Conservation (phyloP, 768 basidiomycete species). For the Naematelia aurantialba region DNA sequence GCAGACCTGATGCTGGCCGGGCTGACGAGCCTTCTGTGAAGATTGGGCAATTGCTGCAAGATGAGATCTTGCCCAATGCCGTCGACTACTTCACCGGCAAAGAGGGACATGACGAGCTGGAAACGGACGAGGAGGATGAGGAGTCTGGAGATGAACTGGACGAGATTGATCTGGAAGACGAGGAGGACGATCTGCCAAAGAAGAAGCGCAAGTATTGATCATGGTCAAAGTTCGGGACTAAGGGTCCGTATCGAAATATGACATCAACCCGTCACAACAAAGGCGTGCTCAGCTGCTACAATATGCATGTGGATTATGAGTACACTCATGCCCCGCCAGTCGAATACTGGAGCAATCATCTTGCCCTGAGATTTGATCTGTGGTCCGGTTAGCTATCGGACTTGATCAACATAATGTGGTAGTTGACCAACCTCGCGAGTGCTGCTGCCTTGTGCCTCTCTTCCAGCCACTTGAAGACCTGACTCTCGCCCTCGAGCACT, state of each 20-base stretch:
- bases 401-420: neutral
- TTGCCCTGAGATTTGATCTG: constrained; percentile 14
- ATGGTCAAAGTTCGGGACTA: constrained; percentile 6
- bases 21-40: neutral
- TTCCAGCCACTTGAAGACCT: constrained; percentile 62
- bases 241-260: neutral
- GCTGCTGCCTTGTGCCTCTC: constrained; percentile 66
- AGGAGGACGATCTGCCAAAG: constrained; percentile 32
- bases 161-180: constrained; percentile 43
- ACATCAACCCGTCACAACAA: neutral
- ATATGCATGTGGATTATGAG: neutral
- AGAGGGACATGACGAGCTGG: constrained; percentile 21
- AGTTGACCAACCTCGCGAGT: constrained; percentile 56
- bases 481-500: constrained; percentile 60
- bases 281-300: neutral
- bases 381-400: too few species aligned
- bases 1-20: neutral
- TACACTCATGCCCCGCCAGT: neutral
- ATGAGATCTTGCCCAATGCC: constrained; percentile 38
- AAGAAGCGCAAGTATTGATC: constrained; percentile 31
- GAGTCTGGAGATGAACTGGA: constrained; percentile 39
- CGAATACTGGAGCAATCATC: constrained; percentile 7
- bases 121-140: constrained; percentile 37
- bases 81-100: constrained; percentile 43
- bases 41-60: constrained; percentile 33